phyloP scores from a whole-genome alignment of 495 filamentous ascomycete species.

The Pseudevernia furfuracea region DNA sequence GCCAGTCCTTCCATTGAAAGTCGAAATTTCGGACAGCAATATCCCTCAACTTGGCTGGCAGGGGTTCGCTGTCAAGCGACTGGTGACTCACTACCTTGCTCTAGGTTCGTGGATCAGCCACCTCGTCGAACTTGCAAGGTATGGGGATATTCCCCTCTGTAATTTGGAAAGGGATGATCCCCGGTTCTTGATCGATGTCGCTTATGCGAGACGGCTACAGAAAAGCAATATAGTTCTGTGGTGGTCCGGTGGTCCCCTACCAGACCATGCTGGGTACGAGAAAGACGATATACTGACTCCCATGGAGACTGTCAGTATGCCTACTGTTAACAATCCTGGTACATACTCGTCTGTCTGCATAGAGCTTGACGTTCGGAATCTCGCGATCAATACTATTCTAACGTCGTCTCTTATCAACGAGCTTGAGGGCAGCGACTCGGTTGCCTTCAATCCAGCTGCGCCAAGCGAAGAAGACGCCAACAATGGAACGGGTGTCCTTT shows the following conservation, averaged over 20 bases:
- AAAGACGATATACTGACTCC: slow-evolving; percentile 79
- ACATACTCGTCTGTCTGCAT: slow-evolving; percentile 96
- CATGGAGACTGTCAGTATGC: slow-evolving; percentile 89
- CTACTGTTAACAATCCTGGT: slow-evolving; percentile 81
- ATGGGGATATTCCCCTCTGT: slow-evolving; percentile 89
- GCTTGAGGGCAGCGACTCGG: slow-evolving; percentile 75
- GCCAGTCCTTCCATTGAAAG: slow-evolving; percentile 69
- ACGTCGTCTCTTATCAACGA: slow-evolving; percentile 98
- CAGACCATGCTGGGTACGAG: slow-evolving; percentile 94
- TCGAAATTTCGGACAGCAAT: slow-evolving; percentile 75
- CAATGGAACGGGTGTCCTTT: slow-evolving; percentile 59
- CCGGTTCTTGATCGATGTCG: slow-evolving; percentile 87
- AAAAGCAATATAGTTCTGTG: slow-evolving; percentile 94
- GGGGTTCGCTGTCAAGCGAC: slow-evolving; percentile 71
- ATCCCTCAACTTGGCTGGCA: slow-evolving; percentile 94
- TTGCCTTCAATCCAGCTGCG: slow-evolving; percentile 72
- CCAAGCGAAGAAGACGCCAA: slow-evolving; percentile 49
- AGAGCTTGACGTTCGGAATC: slow-evolving; percentile 85
- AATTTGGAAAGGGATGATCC: slow-evolving; percentile 94
- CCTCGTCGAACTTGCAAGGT: slow-evolving; percentile 74
- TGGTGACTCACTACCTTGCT: slow-evolving; percentile 83
- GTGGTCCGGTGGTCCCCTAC: slow-evolving; percentile 82
- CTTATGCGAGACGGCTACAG: slow-evolving; percentile 84
- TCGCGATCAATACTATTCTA: slow-evolving; percentile 95
- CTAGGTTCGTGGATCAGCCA: slow-evolving; percentile 88